Conservation (phyloP, 2,329 filamentous ascomycete species). For the Fusarium xyrophilum region DNA sequence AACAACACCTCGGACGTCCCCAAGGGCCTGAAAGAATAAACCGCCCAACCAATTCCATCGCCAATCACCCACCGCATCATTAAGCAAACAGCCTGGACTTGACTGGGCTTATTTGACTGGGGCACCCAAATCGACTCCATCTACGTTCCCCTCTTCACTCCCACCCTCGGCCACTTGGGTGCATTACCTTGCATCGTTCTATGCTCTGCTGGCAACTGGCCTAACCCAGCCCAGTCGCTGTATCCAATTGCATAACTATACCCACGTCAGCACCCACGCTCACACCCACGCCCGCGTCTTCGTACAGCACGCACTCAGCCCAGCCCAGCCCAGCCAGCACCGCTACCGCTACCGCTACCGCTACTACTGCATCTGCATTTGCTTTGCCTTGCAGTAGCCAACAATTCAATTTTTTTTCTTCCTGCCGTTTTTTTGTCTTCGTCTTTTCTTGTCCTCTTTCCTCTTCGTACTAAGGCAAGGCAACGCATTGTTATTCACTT, state of each 20-base stretch:
- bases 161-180: constrained; percentile 40
- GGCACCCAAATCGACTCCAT: constrained; percentile 33
- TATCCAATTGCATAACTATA: constrained; percentile 28
- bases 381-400: constrained; percentile 32
- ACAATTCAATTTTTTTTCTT: constrained; percentile 35
- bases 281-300: constrained; percentile 16
- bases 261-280: constrained; percentile 20
- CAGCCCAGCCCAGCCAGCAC: constrained; percentile 41
- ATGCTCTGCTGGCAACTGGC: constrained; percentile 7
- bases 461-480: constrained; percentile 8
- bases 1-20: not conserved
- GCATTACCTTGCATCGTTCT: constrained; percentile 43
- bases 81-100: constrained; percentile 1
- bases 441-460: constrained; percentile 28
- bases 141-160: constrained; percentile 27
- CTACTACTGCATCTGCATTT: constrained; percentile 18
- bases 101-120: constrained; percentile 14
- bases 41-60: not conserved
- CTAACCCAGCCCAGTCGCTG: constrained; percentile 15
- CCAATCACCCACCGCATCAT: constrained; percentile 26
- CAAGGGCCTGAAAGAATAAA: constrained; percentile 6
- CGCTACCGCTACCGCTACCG: constrained; percentile 3
- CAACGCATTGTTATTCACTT: constrained; percentile 9
- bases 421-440: constrained; percentile 38
- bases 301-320: constrained; percentile 12